Base-by-base conservation (phyloP, 169 alveolate genomes). In the Pseudocohnilembus persalinus region DNA sequence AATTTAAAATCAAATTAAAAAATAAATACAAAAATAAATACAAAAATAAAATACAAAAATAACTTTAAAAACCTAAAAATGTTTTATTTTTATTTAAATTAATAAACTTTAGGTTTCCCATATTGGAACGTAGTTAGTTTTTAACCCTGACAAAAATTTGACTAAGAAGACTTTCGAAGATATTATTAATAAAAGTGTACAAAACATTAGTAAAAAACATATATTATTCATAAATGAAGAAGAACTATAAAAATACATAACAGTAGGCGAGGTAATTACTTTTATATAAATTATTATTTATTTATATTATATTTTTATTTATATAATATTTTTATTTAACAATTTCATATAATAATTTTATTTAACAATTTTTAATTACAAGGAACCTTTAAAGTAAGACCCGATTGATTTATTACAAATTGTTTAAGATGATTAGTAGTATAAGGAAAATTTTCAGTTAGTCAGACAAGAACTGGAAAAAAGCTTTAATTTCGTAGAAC, bases 321-420 rank as follows among this genome's bases (percentile, higher is more conserved):
- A n/a, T n/a, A n/a, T n/a, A n/a, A n/a, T n/a, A n/a, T n/a, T n/a
- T n/a, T n/a, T n/a, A n/a, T n/a, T n/a, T n/a, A n/a, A n/a, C 20
- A 49, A 20, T 49, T 49, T 49, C 20, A 4, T 11, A 49, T 49
- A 49, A 11, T 49, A 49, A 49, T 11, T 11, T 49, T 11, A 49
- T 11, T 11, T 11, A 49, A 49, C 4, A 49, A 49, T 11, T 49
- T 49, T 20, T 20, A 4, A 49, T 49, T 49, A 11, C 68, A 49
- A 49, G 68, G 68, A 49, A 49, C 4, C 20, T 49, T 4, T 49
- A 11, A 11, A 4, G 26, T 49, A 4, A 49, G 68, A 49, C 4
- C 68, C 68, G 4, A 90, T 89, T 74, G 96, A 93, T 81, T 80
- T 93, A 1, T 80, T 89, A 65, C 81, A 88, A 31, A 77, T 91